Evolutionary conservation across 2,329 filamentous ascomycete genomes (phyloP).

Genomic region (Fonsecaea nubica): DNA sequence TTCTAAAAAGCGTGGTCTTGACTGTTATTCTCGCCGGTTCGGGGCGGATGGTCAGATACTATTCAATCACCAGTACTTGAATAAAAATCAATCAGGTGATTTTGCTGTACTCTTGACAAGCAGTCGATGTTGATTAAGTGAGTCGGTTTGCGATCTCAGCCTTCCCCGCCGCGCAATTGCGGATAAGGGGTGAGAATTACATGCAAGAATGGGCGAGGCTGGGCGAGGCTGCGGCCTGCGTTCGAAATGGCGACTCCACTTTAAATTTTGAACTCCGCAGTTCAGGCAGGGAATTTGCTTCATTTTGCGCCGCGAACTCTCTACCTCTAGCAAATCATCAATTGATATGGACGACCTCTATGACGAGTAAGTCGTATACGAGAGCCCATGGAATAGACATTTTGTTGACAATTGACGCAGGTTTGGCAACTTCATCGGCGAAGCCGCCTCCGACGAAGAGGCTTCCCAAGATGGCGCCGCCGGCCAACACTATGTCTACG

Average conservation of each 20-base stretch:
- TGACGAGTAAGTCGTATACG: slow-evolving; percentile 71
- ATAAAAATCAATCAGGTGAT: background rate
- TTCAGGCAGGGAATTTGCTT: slow-evolving; percentile 11
- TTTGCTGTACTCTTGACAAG: background rate
- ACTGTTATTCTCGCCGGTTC: background rate
- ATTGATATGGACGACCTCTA: slow-evolving; percentile 62
- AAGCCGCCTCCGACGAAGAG: slow-evolving; percentile 86
- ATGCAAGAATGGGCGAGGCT: background rate
- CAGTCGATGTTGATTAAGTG: background rate
- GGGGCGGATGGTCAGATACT: background rate
- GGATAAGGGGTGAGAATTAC: background rate
- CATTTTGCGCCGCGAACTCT: slow-evolving; percentile 25
- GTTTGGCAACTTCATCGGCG: slow-evolving; percentile 98
- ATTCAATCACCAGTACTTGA: background rate
- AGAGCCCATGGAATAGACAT: slow-evolving; percentile 9
- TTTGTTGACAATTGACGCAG: slow-evolving; percentile 52
- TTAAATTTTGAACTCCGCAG: slow-evolving; percentile 28
- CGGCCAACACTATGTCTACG: slow-evolving; percentile 78
- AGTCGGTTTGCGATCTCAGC: background rate
- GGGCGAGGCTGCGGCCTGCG: slow-evolving; percentile 11
- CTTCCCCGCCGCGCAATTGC: background rate
- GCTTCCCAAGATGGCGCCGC: slow-evolving; percentile 77
- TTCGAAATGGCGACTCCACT: slow-evolving; percentile 5
- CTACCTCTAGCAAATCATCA: background rate
- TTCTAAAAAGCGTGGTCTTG: slow-evolving; percentile 7